Evolutionary conservation across 176 grass and related monocot genomes (phyloP).

Genomic region (Cymbopogon citratus): DNA sequence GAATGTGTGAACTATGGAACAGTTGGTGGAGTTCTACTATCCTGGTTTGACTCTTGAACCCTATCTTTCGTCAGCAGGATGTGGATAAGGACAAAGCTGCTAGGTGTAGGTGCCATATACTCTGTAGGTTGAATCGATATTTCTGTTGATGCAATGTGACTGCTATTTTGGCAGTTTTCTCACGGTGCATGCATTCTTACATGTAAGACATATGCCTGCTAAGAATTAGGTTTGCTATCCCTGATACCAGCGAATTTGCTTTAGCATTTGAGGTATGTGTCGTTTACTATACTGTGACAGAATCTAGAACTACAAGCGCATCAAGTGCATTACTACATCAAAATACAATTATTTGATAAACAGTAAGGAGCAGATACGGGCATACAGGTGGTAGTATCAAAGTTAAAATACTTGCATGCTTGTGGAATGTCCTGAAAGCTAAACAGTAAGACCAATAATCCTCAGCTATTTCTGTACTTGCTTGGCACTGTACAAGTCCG

Average conservation of each 20-base stretch:
- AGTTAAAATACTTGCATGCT: background rate
- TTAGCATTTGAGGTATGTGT: background rate
- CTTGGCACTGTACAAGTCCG: background rate
- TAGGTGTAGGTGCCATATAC: slow-evolving; percentile 4
- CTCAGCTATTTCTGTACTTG: background rate
- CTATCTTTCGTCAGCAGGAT: slow-evolving; percentile 22
- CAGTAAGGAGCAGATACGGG: background rate
- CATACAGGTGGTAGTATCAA: background rate
- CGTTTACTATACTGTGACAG: background rate
- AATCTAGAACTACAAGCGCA: background rate
- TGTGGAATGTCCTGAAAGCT: background rate
- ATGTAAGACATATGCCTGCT: background rate
- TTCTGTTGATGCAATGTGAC: slow-evolving; percentile 24
- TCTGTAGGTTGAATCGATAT: slow-evolving; percentile 3
- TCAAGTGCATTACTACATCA: background rate
- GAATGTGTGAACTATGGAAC: slow-evolving; percentile 1
- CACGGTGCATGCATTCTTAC: background rate
- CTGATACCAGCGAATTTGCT: background rate
- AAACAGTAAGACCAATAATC: background rate
- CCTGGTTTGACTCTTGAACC: slow-evolving; percentile 8
- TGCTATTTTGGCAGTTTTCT: slow-evolving; percentile 21
- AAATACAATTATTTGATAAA: background rate
- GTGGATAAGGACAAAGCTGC: slow-evolving; percentile 31
- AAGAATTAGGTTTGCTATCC: background rate
- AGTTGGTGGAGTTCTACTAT: background rate